Base-by-base conservation (phyloP, 768 basidiomycete species). In the Strobilomyces dryophilus region DNA sequence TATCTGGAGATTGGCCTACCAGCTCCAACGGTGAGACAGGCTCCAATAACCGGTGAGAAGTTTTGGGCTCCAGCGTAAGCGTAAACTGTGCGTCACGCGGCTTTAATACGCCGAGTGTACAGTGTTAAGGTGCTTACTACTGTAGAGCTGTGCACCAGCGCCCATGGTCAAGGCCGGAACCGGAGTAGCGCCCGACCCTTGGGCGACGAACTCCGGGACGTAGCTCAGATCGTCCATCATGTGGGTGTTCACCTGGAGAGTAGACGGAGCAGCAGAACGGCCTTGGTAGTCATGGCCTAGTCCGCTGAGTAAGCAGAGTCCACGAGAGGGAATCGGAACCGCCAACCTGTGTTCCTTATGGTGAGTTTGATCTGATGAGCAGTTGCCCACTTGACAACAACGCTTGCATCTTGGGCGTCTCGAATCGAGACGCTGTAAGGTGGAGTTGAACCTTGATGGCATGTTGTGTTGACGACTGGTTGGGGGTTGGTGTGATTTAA, bases 221-320 rank as follows among this genome's bases (percentile, higher is more conserved):
- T 61, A 65, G 12, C 5, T 48, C 2, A 66, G 51, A 20, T n/a
- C 40, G 15, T 56, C 41, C 45, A 65, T 8, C 8, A 42, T 9
- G 43, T 65, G 63, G 4, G 63, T 65, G 40, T 56, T 37, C 17
- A 63, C 64, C 34, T 66, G 64, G 26, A 66, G 58, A 9, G 64
- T 55, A 9, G 56, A 64, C 18, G 61, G 64, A n/a, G 49, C 56
- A 29, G 64, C 56, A 45, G 64, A 64, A 31, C 64, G 59, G n/a
- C 64, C 64, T 8, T 50, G 52, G 36, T 39, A 55, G 37, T 65
- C 64, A 24, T 66, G 64, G 6, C 64, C 64, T 61, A 51, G 14
- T 27, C 26, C 18, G 9, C 18, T 29, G 34, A 17, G 42, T 45
- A n/a, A 61, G 27, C 3, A 21, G 3, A 45, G 10, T 6, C 35